Evolutionary conservation across 495 filamentous ascomycete genomes (phyloP), one percentile per base, ranked within the genome.

Genomic region (Delitschia confertaspora): DNA sequence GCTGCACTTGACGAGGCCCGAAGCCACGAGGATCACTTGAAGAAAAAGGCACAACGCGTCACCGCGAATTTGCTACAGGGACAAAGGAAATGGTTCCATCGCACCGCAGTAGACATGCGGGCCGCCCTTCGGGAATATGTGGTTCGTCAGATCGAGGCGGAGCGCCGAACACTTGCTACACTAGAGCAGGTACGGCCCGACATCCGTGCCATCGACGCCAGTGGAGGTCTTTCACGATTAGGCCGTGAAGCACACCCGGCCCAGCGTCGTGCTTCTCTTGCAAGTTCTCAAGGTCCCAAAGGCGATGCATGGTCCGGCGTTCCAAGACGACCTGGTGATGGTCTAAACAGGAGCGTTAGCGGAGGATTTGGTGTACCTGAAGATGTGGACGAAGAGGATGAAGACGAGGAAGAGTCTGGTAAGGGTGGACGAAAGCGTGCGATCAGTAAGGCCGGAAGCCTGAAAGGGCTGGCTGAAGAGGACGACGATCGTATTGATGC

Each of bases 261-360:
- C 5, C 66, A 68, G 13, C 74, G 91, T 33, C 76, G 88, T 36
- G 58, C 82, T 16, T 95, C 83, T 58, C 59, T 93, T 31, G 78
- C 81, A 3, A 80, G 82, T 4, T 88, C 82, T 55, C 91, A 98
- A 63, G 93, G 93, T 2, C 88, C 91, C 10, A 87, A 88, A 65
- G 91, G 93, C 4, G 91, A 98, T 60, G 83, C 93, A 6, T 98
- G 91, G 91, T 93, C 86, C 56, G 93, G 93, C 23, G 85, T 95
- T 22, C 85, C 87, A 14, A 76, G 91, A 48, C 73, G 88, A 49
- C 71, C 73, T 55, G 79, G 73, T 13, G 85, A 88, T 56, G 80
- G 74, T n/a, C 60, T 85, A 38, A 79, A 76, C 45, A 71, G 89
- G 49, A 84, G 79, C 59, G 73, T 87, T 49, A 85, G 80, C 55